Evolutionary conservation across 208 protist species (phyloP).

Genomic region (Endotrypanum monterogeii): DNA sequence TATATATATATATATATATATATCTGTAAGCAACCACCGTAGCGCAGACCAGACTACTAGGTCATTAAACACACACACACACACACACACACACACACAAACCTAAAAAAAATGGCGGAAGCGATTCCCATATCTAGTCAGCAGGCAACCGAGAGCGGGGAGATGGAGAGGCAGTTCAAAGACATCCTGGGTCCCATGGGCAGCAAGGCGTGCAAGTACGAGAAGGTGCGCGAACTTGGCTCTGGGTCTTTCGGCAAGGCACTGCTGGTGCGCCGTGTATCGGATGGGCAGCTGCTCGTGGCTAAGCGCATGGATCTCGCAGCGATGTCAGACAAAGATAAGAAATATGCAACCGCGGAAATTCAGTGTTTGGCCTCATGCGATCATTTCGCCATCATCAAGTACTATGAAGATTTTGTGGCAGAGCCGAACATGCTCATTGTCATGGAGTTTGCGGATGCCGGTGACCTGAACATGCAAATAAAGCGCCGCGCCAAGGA

Average conservation of each 20-base stretch:
- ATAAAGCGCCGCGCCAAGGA: constrained; percentile 67
- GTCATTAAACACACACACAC: constrained; percentile 6
- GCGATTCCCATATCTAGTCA: constrained; percentile 37
- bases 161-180: constrained; percentile 33
- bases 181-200: constrained; percentile 43
- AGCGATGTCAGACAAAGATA: constrained; percentile 87
- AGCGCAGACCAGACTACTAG: not conserved
- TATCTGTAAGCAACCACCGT: not conserved
- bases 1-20: not conserved
- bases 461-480: constrained; percentile 83
- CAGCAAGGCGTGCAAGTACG: constrained; percentile 43
- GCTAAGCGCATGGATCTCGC: constrained; percentile 91
- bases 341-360: constrained; percentile 91
- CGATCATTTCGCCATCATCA: constrained; percentile 91
- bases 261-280: constrained; percentile 63
- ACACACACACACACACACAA: too few relatives aligned
- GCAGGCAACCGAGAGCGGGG: constrained; percentile 16
- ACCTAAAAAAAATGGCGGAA: constrained; percentile 33
- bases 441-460: constrained; percentile 88
- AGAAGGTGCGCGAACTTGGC: constrained; percentile 66
- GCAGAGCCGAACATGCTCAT: constrained; percentile 74
- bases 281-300: constrained; percentile 70
- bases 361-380: constrained; percentile 87
- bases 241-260: constrained; percentile 90
- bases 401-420: constrained; percentile 70